Base-by-base conservation (phyloP, 331 rosid genomes). In the Arachis monticola region DNA sequence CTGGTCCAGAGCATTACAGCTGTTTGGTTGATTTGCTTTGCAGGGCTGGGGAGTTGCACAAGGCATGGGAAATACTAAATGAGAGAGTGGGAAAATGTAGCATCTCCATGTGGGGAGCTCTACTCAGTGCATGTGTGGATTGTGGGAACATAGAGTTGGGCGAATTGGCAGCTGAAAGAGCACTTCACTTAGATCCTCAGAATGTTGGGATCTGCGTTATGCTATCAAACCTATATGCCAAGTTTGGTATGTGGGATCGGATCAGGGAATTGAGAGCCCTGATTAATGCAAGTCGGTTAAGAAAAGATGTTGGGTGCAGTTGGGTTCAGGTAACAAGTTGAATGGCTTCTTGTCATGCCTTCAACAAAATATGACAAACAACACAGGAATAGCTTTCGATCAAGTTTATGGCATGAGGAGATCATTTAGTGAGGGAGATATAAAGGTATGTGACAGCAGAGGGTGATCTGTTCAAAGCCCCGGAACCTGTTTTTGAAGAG, bases 11-110 rank as follows among this genome's bases (percentile, higher is more conserved):
- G 84, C 97, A 91, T 80, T 89, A 83, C n/a, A 78, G 88, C 71
- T 89, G 95, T 75, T 68, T 91, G 60, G 83, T 87, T 86, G 97
- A 91, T 84, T 73, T 91, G 84, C 85, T 89, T 47, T 89, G 97
- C 64, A 87, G 83, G 68, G 90, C 95, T 68, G 97, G 97, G 35
- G 95, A 89, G 74, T 81, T 91, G 83, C 80, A 83, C 38, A 84
- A 67, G 79, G 95, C 95, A 42, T 91, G 90, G 91, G 84, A 84
- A 79, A 64, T 91, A 5, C 73, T 91, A 73, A 82, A 76, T 65
- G 79, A 78, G 41, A 85, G 82, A 63, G 64, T 73, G 58, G 78
- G 68, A 12, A 74, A 55, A n/a, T 75, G 78, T 79, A 73, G 31
- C 12, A 81, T 89, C 38, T 83, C 97, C 40, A 81, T 86, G 80